Percentiles rank a stretch among this genome's conserved stretches.
Evolutionary conservation across 352 stramenopile species (phyloP).

Genomic region (Phytophthora sp.): DNA sequence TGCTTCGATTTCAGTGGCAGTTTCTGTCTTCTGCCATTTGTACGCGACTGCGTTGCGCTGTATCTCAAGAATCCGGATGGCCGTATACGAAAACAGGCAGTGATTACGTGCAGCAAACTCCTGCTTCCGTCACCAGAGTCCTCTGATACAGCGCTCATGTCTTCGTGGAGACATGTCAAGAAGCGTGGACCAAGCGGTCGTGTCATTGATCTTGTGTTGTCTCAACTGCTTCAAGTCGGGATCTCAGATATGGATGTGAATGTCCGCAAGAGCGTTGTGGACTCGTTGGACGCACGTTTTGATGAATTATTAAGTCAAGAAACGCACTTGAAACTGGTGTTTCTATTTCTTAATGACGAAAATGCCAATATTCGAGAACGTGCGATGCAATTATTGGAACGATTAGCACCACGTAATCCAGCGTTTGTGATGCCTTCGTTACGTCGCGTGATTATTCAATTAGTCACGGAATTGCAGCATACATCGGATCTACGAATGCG

Average conservation of each 20-base stretch:
- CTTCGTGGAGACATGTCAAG: conserved; percentile 68
- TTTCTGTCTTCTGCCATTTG: conserved; percentile 96
- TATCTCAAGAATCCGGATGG: conserved; percentile 93
- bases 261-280: conserved; percentile 94
- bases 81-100: conserved; percentile 91
- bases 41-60: conserved; percentile 92
- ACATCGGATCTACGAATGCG: conserved; percentile 84
- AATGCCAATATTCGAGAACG: conserved; percentile 86
- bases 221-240: conserved; percentile 91
- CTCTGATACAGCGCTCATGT: conserved; percentile 28
- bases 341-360: conserved; percentile 96
- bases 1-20: conserved; percentile 93
- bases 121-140: conserved; percentile 52
- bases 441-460: conserved; percentile 92
- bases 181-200: conserved; percentile 84
- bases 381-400: conserved; percentile 93
- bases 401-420: conserved; percentile 94
- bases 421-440: conserved; percentile 95
- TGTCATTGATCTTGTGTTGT: conserved; percentile 95
- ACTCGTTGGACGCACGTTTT: conserved; percentile 92
- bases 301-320: conserved; percentile 94
- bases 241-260: conserved; percentile 92
- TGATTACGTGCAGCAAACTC: conserved; percentile 83
- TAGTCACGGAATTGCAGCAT: conserved; percentile 96
- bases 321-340: conserved; percentile 93